Evolutionary conservation across 371 early-diverging fungal genomes (phyloP).

Genomic region (Funneliformis caledonium): DNA sequence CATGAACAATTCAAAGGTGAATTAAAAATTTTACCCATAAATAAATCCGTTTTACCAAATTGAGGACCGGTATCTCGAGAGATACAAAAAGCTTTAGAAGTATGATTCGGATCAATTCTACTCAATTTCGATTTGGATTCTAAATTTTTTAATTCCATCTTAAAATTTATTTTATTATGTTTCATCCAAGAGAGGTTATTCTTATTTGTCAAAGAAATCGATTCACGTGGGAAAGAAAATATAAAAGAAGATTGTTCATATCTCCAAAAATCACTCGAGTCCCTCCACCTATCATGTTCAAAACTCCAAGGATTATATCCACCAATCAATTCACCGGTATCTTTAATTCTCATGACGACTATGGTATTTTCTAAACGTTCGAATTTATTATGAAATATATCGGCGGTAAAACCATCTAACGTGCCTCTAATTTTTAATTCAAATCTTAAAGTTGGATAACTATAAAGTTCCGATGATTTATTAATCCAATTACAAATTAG

Average conservation of each 20-base stretch:
- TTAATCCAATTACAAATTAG: conserved; percentile 18
- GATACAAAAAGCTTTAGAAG: conserved; percentile 3
- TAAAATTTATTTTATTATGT: background rate
- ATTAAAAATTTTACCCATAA: background rate
- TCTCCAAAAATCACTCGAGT: background rate
- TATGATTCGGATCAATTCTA: background rate
- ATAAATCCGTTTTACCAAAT: conserved; percentile 20
- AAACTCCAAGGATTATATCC: conserved; percentile 35
- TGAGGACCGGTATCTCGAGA: background rate
- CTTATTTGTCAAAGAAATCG: background rate
- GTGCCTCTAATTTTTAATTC: conserved; percentile 20
- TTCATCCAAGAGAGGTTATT: too few species aligned
- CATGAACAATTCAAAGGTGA: background rate
- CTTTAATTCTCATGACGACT: conserved; percentile 8
- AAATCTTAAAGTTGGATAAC: background rate
- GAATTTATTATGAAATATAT: background rate
- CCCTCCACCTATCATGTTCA: background rate
- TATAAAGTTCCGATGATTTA: background rate
- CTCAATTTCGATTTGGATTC: background rate
- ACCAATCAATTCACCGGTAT: conserved; percentile 12
- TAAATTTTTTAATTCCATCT: background rate
- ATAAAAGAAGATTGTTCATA: background rate
- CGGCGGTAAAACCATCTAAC: conserved; percentile 13
- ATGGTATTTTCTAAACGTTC: background rate
- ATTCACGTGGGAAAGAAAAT: background rate